A percentile compares a stretch with the other conserved stretches of the same genome.
Conservation (phyloP, 345 rosid species). For the Pugionium cornutum region DNA sequence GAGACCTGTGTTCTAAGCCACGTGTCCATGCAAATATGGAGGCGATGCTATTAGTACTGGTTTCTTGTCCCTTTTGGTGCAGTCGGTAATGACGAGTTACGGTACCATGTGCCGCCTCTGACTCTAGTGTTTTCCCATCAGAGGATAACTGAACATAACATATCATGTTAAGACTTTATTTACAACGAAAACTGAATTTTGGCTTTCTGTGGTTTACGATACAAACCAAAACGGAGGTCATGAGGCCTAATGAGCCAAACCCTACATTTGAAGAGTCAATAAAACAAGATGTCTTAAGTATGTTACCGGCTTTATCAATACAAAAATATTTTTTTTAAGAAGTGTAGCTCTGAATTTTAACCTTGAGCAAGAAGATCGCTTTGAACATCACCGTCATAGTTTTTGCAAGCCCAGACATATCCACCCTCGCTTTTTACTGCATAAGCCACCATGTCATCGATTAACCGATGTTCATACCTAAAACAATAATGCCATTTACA, state of each 20-base stretch:
- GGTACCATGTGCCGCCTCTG: slow-evolving; percentile 99
- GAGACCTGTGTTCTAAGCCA: slow-evolving; percentile 87
- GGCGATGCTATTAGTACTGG: slow-evolving; percentile 97
- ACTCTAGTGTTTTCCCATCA: slow-evolving; percentile 91
- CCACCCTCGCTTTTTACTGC: slow-evolving; percentile 95
- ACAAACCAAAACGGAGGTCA: slow-evolving; percentile 94
- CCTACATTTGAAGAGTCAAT: slow-evolving; percentile 49
- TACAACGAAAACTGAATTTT: neutral
- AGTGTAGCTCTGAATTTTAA: slow-evolving; percentile 18
- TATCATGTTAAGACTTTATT: slow-evolving; percentile 19
- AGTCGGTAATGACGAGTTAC: slow-evolving; percentile 93
- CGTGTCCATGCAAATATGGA: slow-evolving; percentile 98
- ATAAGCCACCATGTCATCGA: slow-evolving; percentile 99
- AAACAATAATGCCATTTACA: slow-evolving; percentile 1
- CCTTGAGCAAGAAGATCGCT: slow-evolving; percentile 99
- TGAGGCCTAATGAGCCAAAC: slow-evolving; percentile 95
- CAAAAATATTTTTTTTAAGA: neutral
- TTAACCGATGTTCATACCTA: slow-evolving; percentile 97
- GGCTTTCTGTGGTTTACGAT: slow-evolving; percentile 6
- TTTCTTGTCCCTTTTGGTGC: slow-evolving; percentile 92
- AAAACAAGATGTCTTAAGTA: slow-evolving; percentile 18
- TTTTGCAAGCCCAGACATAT: slow-evolving; percentile 99
- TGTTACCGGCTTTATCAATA: neutral
- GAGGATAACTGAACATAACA: slow-evolving; percentile 66
- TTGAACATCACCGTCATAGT: slow-evolving; percentile 97